Conservation (phyloP, 805 yeast species). For the Saccharomycopsis fodiens region DNA sequence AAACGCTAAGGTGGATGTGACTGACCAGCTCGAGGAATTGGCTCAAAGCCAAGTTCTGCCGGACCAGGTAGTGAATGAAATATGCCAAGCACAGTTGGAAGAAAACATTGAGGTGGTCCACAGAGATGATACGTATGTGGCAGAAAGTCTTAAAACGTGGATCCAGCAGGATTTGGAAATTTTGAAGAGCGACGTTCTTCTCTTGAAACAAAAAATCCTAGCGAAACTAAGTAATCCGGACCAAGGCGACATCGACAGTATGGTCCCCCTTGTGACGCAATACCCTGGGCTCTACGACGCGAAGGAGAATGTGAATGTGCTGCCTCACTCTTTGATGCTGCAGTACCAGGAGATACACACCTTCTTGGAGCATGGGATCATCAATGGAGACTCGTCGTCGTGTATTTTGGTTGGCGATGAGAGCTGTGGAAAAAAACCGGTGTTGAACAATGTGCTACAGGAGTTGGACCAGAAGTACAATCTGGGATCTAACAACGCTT, state of each 20-base stretch:
- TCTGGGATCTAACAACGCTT: constrained; percentile 34
- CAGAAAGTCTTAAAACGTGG: background rate
- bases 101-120: background rate
- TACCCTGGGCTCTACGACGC: constrained; percentile 14
- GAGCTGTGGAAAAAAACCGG: constrained; percentile 64
- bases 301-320: constrained; percentile 2
- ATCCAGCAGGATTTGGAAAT: background rate
- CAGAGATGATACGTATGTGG: background rate
- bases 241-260: background rate
- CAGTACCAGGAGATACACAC: constrained; percentile 43
- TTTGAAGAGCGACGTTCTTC: background rate
- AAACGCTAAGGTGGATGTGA: background rate
- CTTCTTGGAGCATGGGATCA: constrained; percentile 56
- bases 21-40: background rate
- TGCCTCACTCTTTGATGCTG: constrained; percentile 12
- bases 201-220: background rate
- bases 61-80: background rate
- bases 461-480: constrained; percentile 34
- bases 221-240: background rate
- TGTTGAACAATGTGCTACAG: constrained; percentile 50
- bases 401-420: constrained; percentile 74
- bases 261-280: constrained; percentile 6
- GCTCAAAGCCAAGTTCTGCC: no score
- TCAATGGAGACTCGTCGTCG: constrained; percentile 72
- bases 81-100: background rate